Evolutionary conservation across 2,329 filamentous ascomycete species (phyloP).

Genomic region (Neocucurbitaria cava): DNA sequence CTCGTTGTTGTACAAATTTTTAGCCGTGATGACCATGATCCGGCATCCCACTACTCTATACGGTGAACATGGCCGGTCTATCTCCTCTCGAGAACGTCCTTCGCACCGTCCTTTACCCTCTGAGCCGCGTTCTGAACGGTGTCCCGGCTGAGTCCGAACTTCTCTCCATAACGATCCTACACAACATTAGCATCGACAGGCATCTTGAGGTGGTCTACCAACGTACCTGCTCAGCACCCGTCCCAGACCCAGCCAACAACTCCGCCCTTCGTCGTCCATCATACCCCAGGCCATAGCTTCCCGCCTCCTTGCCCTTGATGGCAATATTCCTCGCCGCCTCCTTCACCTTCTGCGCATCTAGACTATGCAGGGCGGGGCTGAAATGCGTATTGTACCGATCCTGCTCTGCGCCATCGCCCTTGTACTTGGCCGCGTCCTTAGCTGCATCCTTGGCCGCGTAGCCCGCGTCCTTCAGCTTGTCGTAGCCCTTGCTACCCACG

Average conservation of each 20-base stretch:
- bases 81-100: conserved; percentile 26
- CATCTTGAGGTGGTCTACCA: not conserved
- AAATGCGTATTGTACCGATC: conserved; percentile 44
- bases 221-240: conserved; percentile 45
- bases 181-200: conserved; percentile 13
- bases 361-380: conserved; percentile 21
- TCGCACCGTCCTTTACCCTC: conserved; percentile 34
- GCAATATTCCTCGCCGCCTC: conserved; percentile 31
- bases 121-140: conserved; percentile 33
- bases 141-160: conserved; percentile 33
- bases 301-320: conserved; percentile 32
- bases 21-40: not conserved
- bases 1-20: conserved; percentile 7
- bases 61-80: too few species aligned
- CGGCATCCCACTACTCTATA: too few species aligned
- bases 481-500: conserved; percentile 19
- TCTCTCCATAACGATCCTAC: conserved; percentile 40
- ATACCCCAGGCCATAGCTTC: conserved; percentile 36
- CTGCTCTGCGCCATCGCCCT: conserved; percentile 40
- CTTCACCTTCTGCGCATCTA: conserved; percentile 33
- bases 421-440: conserved; percentile 24
- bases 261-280: conserved; percentile 42
- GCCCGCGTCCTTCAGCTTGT: conserved; percentile 31
- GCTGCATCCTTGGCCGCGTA: too few species aligned
- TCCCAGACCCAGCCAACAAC: conserved; percentile 36